A percentile compares a stretch with the other conserved stretches of the same genome.
These are phyloP conservation scores for Ilex aquifolium DNA, from an alignment of 257 asterid genomes.

Conservation along the genomic window DNA sequence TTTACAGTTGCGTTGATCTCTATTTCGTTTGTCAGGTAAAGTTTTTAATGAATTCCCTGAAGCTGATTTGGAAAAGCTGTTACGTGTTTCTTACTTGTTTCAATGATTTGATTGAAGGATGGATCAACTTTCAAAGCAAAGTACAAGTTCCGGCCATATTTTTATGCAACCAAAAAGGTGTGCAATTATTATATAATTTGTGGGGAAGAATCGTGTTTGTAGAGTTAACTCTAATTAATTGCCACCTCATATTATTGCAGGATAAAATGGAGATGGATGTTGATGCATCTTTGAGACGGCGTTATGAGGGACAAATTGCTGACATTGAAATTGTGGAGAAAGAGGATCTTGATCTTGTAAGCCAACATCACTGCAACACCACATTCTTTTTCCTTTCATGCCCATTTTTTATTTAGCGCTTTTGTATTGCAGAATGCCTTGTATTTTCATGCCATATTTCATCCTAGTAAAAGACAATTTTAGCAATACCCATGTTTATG, in stretches of 20 bases:
- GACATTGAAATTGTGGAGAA: constrained; percentile 75
- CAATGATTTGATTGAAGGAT: constrained; percentile 56
- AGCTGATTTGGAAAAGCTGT: too few species aligned
- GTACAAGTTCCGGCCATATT: constrained; percentile 87
- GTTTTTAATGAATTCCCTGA: too few species aligned
- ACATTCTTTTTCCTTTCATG: not conserved
- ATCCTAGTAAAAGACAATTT: not conserved
- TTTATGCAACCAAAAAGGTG: constrained; percentile 93
- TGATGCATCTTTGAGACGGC: constrained; percentile 88
- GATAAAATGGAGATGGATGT: constrained; percentile 92
- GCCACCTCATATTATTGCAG: constrained; percentile 25
- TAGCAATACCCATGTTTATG: not conserved
- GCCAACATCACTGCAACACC: constrained; percentile 15
- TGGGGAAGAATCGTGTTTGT: not conserved
- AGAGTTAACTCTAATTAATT: not conserved
- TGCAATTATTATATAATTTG: not conserved
- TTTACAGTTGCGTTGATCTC: constrained; percentile 82
- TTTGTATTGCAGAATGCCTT: not conserved
- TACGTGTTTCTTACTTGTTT: constrained; percentile 6
- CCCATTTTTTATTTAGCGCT: not conserved
- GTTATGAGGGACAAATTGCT: constrained; percentile 87
- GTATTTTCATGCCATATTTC: not conserved
- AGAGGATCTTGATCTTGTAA: constrained; percentile 94
- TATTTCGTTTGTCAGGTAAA: constrained; percentile 98
- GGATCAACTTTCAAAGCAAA: constrained; percentile 87